phyloP scores from a whole-genome alignment of 768 basidiomycete species.

The Calocybe cyanea region DNA sequence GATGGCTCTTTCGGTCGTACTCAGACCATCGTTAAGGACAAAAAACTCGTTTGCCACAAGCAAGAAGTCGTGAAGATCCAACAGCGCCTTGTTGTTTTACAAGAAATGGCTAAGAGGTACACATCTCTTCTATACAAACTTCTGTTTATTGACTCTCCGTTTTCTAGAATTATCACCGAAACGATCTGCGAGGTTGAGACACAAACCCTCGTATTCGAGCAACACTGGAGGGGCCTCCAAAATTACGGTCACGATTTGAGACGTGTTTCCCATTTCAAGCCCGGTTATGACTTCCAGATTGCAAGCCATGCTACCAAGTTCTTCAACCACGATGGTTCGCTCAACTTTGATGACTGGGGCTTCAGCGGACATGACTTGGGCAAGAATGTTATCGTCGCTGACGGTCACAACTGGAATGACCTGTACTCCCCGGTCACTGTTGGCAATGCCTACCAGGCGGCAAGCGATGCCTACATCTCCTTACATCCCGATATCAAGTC shows the following conservation, averaged over 20 bases:
- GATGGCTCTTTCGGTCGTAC: constrained; percentile 22
- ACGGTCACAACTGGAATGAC: constrained; percentile 26
- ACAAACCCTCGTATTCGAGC: constrained; percentile 33
- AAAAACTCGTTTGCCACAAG: constrained; percentile 26
- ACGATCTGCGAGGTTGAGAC: constrained; percentile 34
- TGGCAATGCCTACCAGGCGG: constrained; percentile 16
- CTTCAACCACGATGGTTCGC: constrained; percentile 24
- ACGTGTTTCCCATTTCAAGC: constrained; percentile 24
- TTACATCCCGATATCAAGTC: constrained; percentile 7
- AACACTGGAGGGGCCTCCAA: constrained; percentile 26
- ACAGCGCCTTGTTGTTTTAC: constrained; percentile 29
- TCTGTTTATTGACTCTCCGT: not conserved
- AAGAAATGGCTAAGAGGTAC: constrained; percentile 32
- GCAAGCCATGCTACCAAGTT: constrained; percentile 25
- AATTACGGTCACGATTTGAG: constrained; percentile 28
- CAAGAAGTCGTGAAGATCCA: constrained; percentile 27
- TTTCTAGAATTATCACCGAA: constrained; percentile 24
- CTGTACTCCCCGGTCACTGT: constrained; percentile 20
- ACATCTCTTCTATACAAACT: not conserved
- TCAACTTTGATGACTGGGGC: constrained; percentile 27
- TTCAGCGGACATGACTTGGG: constrained; percentile 30
- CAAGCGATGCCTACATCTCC: constrained; percentile 14
- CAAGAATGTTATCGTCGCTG: constrained; percentile 20
- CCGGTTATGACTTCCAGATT: constrained; percentile 30
- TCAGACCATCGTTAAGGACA: constrained; percentile 21